Base-by-base conservation (phyloP, 495 filamentous ascomycete genomes). In the Astrothelium macrocarpum region DNA sequence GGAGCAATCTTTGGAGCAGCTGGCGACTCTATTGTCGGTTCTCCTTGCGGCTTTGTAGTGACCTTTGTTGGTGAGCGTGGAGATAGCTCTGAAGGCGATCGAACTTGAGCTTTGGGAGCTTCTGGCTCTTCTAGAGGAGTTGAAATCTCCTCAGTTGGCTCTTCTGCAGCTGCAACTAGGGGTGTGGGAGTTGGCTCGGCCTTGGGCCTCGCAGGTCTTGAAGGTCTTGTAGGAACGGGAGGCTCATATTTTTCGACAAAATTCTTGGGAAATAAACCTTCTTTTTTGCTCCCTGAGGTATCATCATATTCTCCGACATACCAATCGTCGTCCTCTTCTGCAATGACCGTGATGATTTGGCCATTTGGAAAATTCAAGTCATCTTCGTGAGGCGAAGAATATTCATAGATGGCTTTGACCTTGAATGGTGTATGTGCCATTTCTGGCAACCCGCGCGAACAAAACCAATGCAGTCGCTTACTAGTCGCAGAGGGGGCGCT, bases 171-270 rank as follows among this genome's bases (percentile, higher is more conserved):
- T n/a, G 68, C 31, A 34, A 68, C 59, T 14, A 65, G 23, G 42
- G 42, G 32, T 14, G 67, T 20, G 42, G 63, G 59, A 32, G 62
- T 58, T 26, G 53, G 68, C 65, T 95, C 90, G 74, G 85, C 92
- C 79, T 88, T 96, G 59, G 84, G 80, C 49, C 90, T 86, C 25
- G 77, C 78, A 2, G 80, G 77, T 63, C 94, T 84, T 20, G 84
- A 79, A 53, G 94, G 94, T 46, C 94, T 85, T 34, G 92, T 90
- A 62, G 94, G 94, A 64, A 91, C 87, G 65, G 87, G 89, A 28
- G 95, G 94, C 67, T 96, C 91, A 73, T 90, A 95, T 72, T 87
- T 86, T 75, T 98, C 93, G 60, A 98, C 95, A 69, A 98, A 98
- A 77, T 97, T 98, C 71, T 85, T 87, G 16, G 94, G 94, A 77